A percentile compares a stretch with the other conserved stretches of the same genome.
Conservation (phyloP, 805 yeast genomes). For the Lipomyces orientalis region DNA sequence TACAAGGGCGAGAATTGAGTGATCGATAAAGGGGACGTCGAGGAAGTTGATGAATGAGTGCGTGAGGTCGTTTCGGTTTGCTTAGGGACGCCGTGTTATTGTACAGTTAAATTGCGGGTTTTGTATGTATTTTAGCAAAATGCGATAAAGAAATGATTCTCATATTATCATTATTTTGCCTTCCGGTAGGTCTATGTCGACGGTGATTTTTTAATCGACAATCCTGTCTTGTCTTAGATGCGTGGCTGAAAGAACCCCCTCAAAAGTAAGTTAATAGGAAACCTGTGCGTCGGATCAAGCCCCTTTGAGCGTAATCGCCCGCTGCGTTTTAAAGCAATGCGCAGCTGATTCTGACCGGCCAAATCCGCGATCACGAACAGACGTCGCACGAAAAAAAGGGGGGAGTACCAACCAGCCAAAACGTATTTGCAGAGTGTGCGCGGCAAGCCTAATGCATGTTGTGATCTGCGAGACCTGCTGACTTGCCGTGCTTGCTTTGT, state of each 20-base stretch:
- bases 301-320: neutral
- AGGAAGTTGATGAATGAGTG: conserved; percentile 1
- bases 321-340: too few species aligned
- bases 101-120: conserved; percentile 3
- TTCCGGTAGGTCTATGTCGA: neutral
- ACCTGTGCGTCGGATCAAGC: neutral
- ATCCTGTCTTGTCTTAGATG: too few species aligned
- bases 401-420: too few species aligned
- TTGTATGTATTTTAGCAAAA: conserved; percentile 3
- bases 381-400: too few species aligned
- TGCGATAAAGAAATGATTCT: conserved; percentile 3
- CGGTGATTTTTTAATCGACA: neutral
- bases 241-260: neutral
- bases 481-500: too few species aligned
- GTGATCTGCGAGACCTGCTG: too few species aligned
- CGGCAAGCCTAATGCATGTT: too few species aligned
- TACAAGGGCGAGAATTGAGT: neutral
- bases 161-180: neutral
- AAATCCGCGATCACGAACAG: neutral
- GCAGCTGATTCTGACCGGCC: too few species aligned
- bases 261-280: too few species aligned
- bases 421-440: too few species aligned
- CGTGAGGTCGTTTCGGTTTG: conserved; percentile 5
- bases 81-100: neutral
- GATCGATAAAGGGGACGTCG: neutral